Percentiles rank a stretch among this genome's conserved stretches.
phyloP scores from a whole-genome alignment of 495 filamentous ascomycete genomes.

The Rusavskia elegans region DNA sequence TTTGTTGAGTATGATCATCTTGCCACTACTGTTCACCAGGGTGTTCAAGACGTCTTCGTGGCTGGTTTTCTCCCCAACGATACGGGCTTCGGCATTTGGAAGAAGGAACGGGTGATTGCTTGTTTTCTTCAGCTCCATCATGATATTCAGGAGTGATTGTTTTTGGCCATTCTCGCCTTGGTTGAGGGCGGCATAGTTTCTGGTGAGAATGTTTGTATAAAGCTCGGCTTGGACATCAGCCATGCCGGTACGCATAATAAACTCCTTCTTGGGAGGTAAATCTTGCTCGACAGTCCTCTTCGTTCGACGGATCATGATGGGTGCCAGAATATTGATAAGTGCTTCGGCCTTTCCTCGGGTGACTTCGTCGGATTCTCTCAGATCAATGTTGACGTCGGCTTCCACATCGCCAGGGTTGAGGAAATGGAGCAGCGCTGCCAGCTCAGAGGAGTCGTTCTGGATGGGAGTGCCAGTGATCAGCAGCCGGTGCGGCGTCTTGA shows the following conservation, averaged over 20 bases:
- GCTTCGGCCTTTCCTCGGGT: conserved; percentile 51
- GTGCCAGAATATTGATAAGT: conserved; percentile 59
- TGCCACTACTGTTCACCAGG: conserved; percentile 89
- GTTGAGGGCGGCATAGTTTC: conserved; percentile 90
- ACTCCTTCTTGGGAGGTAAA: conserved; percentile 89
- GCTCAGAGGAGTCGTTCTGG: conserved; percentile 87
- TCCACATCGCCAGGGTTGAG: conserved; percentile 76
- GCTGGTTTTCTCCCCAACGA: conserved; percentile 55
- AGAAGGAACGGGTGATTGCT: conserved; percentile 99
- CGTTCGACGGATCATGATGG: conserved; percentile 89
- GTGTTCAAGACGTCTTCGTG: conserved; percentile 80
- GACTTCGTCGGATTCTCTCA: conserved; percentile 42
- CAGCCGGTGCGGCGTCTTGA: conserved; percentile 68
- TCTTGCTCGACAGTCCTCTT: conserved; percentile 96
- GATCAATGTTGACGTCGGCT: conserved; percentile 79
- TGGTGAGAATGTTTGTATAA: conserved; percentile 95
- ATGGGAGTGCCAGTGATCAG: conserved; percentile 96
- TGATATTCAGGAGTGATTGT: conserved; percentile 92
- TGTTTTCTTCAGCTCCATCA: conserved; percentile 99
- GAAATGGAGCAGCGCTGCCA: conserved; percentile 87
- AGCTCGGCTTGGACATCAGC: conserved; percentile 93
- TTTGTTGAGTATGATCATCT: conserved; percentile 97
- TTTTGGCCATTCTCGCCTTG: conserved; percentile 77
- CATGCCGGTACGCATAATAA: conserved; percentile 93
- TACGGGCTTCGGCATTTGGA: conserved; percentile 74